Base-by-base conservation (phyloP, 1,139 yeast species). In the Pichia sp. region DNA sequence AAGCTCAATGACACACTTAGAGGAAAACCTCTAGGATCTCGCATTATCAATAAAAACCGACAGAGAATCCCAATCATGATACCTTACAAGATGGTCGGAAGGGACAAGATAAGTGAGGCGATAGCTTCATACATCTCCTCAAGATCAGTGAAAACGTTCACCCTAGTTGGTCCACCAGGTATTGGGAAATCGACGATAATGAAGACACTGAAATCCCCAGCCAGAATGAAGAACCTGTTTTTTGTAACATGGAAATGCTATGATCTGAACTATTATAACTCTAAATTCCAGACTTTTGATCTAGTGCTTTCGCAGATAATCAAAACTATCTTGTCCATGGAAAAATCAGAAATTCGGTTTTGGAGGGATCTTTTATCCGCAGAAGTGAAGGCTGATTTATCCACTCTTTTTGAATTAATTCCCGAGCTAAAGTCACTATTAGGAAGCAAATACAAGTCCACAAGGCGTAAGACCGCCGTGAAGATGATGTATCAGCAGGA, bases 121-220 rank as follows among this genome's bases (percentile, higher is more conserved):
- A 49, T 66, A 7, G 53, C 53, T 22, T 49, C 55, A 2, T 44
- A 50, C 3, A 59, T 62, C 39, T 56, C 61, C 33, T 39, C 48
- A 30, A 40, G 59, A 51, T 42, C 55, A 50, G 44, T 59, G 12
- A 60, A 62, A 40, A 42, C 64, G 13, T 45, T 68, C 2, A 48
- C 70, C 12, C 51, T 72, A 9, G 47, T 58, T 2, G 78, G 78
- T 6, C 62, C 58, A n/a, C 48, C 66, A 0, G 79, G 78, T 1
- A 51, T 61, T 4, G 79, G 78, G 4, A 72, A 71, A 49, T 59
- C 75, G 0, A 53, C 69, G 4, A 45, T 72, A 6, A 50, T 72
- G n/a, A 57, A 59, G 22, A 73, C 68, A 31, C 47, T 72, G 30
- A 64, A 62, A 37, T 56, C 64, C 5, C 51, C 55, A 3, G 62